phyloP scores from a whole-genome alignment of 345 rosid species.

The Pugionium cornutum region DNA sequence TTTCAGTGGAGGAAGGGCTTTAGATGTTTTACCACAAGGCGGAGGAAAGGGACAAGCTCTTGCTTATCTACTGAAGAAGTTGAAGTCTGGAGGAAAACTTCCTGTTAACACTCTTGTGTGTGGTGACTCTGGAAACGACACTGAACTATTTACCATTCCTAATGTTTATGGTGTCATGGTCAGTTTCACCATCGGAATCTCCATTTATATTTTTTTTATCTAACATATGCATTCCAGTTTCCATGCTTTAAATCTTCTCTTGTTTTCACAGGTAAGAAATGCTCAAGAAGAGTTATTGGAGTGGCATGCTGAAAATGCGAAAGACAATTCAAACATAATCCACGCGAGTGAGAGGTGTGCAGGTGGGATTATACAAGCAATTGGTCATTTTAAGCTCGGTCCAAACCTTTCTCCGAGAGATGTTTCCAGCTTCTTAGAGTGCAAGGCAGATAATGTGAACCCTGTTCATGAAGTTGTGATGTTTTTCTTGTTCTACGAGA shows the following conservation, averaged over 20 bases:
- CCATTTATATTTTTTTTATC: background rate
- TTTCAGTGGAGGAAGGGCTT: slow-evolving; percentile 88
- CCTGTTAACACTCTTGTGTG: slow-evolving; percentile 84
- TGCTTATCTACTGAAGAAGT: slow-evolving; percentile 76
- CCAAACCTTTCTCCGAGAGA: slow-evolving; percentile 81
- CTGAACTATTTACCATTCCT: slow-evolving; percentile 85
- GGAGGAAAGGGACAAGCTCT: slow-evolving; percentile 99
- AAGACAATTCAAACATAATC: slow-evolving; percentile 65
- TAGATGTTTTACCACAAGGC: slow-evolving; percentile 85
- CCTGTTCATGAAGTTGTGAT: slow-evolving; percentile 60
- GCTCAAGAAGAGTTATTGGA: slow-evolving; percentile 92
- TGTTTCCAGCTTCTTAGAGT: slow-evolving; percentile 46
- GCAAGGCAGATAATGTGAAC: slow-evolving; percentile 38
- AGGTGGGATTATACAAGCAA: slow-evolving; percentile 81
- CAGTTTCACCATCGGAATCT: slow-evolving; percentile 28
- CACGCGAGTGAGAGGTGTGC: slow-evolving; percentile 88
- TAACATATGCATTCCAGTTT: background rate
- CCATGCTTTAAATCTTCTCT: background rate
- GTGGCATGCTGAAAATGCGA: slow-evolving; percentile 84
- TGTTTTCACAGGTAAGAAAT: slow-evolving; percentile 68
- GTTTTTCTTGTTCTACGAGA: slow-evolving; percentile 77
- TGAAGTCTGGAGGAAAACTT: slow-evolving; percentile 61
- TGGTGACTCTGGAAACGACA: slow-evolving; percentile 98
- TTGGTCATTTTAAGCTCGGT: slow-evolving; percentile 86
- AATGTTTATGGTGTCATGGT: slow-evolving; percentile 93